These are phyloP conservation scores for Talaromyces stipitatus DNA, from an alignment of 495 filamentous ascomycete genomes.

Conservation along the genomic window DNA sequence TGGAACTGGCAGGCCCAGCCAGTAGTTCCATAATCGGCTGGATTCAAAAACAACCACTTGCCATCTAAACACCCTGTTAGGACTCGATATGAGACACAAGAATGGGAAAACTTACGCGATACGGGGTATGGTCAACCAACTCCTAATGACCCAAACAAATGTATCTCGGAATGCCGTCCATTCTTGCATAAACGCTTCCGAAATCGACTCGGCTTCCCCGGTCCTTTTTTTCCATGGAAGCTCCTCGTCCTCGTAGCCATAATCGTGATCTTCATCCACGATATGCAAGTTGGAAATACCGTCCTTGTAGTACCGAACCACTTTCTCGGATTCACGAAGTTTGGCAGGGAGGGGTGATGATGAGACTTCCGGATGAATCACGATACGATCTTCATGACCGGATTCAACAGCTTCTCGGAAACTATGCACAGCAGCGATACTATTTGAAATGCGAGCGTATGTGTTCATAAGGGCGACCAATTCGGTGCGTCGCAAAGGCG, in stretches of 20 bases:
- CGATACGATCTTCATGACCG: slow-evolving; percentile 27
- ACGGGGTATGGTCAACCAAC: slow-evolving; percentile 62
- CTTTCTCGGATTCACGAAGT: slow-evolving; percentile 9
- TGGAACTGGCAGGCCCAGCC: slow-evolving; percentile 67
- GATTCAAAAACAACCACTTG: slow-evolving; percentile 54
- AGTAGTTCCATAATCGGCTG: slow-evolving; percentile 62
- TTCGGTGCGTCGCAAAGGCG: slow-evolving; percentile 77
- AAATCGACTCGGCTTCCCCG: slow-evolving; percentile 30
- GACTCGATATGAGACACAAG: slow-evolving; percentile 3
- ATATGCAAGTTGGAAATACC: slow-evolving; percentile 34
- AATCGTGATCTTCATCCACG: slow-evolving; percentile 34
- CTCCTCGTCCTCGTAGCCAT: slow-evolving; percentile 19
- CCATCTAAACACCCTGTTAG: slow-evolving; percentile 33
- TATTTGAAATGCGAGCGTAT: slow-evolving; percentile 74
- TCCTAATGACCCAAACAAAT: slow-evolving; percentile 54
- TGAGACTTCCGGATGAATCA: slow-evolving; percentile 8
- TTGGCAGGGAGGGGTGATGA: background rate
- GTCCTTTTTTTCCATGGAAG: slow-evolving; percentile 33
- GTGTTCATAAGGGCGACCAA: slow-evolving; percentile 93
- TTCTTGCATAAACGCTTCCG: slow-evolving; percentile 58
- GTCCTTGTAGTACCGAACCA: slow-evolving; percentile 23
- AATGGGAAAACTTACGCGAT: slow-evolving; percentile 54
- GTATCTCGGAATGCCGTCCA: slow-evolving; percentile 51
- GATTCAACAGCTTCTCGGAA: slow-evolving; percentile 58
- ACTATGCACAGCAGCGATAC: slow-evolving; percentile 61